Evolutionary conservation across 2,329 filamentous ascomycete genomes (phyloP), one percentile per base, ranked within the genome.

Genomic region (Cyanodermella asteris): DNA sequence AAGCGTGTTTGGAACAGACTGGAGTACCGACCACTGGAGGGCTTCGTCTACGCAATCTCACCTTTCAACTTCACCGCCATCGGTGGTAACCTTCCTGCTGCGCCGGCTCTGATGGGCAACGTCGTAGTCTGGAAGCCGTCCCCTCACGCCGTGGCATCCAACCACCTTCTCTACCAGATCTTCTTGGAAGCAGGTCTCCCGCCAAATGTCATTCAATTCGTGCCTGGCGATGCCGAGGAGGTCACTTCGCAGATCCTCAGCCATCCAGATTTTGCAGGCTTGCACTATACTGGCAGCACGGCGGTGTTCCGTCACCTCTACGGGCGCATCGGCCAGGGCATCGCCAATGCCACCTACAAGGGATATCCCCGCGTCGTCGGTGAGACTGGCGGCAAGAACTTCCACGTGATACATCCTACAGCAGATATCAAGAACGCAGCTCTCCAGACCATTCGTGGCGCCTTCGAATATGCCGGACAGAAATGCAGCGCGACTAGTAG

Each of bases 61-160:
- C 82, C 82, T 21, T 94, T 93, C 64, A 94, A 94, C 59, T 94
- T 94, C 54, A 93, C 82, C 13, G 82, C 82, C 34, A 91, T 94
- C 38, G 81, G 71, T 7, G 84, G 73, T 28, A 93, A 91, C 52
- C 59, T 94, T 20, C 67, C 75, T 10, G 73, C 68, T 23, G 72
- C 77, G 1, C 81, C 84, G 9, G 81, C 80, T 1, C 55, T 93
- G 28, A 71, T 93, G 59, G 82, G 82, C 30, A 94, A 94, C 48
- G 84, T 93, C 2, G 80, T 91, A 4, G 55, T 94, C 23, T 94
- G 82, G 82, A 94, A 94, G 60, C 82, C 82, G n/a, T 87, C 77
- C 9, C 78, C 84, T 37, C 72, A 60, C 10, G 77, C 82, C 18
- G 75, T 93, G 33, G 73, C 74, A n/a, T 81, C 76, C 34, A 91